These are phyloP conservation scores for Ceratocystis cacaofunesta DNA, from an alignment of 2,329 filamentous ascomycete species.

Conservation along the genomic window DNA sequence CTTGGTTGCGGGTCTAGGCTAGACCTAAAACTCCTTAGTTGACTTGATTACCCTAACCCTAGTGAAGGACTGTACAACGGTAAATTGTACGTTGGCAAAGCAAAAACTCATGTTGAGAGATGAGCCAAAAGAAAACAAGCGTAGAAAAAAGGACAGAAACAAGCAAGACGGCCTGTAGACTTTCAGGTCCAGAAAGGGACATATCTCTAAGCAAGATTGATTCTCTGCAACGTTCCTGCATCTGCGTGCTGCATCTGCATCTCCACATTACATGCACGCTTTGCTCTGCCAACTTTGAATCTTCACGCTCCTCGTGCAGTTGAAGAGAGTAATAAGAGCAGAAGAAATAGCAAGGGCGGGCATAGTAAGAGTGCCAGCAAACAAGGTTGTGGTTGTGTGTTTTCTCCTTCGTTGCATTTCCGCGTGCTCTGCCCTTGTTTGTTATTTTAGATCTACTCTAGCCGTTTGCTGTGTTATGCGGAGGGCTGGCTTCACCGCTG, in stretches of 20 bases:
- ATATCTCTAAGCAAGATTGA: too few species aligned
- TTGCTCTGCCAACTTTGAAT: background rate
- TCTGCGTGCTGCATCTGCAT: background rate
- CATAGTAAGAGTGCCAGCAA: background rate
- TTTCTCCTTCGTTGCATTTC: background rate
- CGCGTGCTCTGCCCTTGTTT: too few species aligned
- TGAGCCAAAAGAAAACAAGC: background rate
- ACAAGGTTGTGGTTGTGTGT: background rate
- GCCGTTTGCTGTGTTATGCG: too few species aligned
- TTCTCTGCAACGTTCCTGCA: conserved; percentile 2
- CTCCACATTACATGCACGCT: background rate
- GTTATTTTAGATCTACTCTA: too few species aligned
- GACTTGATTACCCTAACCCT: background rate
- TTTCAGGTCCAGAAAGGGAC: too few species aligned
- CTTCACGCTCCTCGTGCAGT: too few species aligned
- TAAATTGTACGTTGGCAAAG: background rate
- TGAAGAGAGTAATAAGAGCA: too few species aligned
- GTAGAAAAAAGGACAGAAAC: background rate
- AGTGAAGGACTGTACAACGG: background rate
- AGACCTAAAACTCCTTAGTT: background rate
- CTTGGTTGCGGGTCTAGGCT: background rate
- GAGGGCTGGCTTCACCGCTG: too few species aligned
- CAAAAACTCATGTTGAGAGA: background rate
- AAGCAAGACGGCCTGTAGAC: background rate
- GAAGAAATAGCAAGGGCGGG: too few species aligned